Evolutionary conservation across 805 yeast species (phyloP).

Genomic region (Torulaspora maleeae): DNA sequence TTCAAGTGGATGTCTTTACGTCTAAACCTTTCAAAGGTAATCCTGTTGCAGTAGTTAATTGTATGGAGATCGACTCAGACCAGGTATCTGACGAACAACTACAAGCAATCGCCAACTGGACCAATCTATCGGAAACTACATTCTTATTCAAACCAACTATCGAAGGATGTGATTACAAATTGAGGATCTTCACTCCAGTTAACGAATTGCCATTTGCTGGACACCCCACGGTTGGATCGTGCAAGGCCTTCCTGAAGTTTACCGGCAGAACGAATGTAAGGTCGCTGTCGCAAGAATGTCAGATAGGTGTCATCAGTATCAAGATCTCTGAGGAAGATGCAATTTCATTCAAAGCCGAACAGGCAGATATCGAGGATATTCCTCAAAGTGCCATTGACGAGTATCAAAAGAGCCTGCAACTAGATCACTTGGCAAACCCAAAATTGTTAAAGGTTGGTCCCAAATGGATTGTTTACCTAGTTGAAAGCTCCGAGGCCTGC

Average conservation of each 20-base stretch:
- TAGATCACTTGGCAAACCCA: constrained; percentile 22
- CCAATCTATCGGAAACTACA: constrained; percentile 56
- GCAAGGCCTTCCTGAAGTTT: constrained; percentile 43
- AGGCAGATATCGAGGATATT: constrained; percentile 17
- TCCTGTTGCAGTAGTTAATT: constrained; percentile 48
- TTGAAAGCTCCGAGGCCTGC: constrained; percentile 35
- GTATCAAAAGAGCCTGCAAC: constrained; percentile 13
- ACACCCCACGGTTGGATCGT: constrained; percentile 56
- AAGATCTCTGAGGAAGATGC: constrained; percentile 20
- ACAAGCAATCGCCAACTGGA: constrained; percentile 52
- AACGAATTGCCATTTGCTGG: constrained; percentile 58
- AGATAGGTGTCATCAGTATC: constrained; percentile 41
- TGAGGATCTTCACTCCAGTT: constrained; percentile 47
- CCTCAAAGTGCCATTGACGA: constrained; percentile 6
- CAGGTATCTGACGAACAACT: constrained; percentile 39
- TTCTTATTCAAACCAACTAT: constrained; percentile 43
- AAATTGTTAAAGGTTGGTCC: constrained; percentile 43
- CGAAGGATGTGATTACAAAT: constrained; percentile 42
- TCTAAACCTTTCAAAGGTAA: constrained; percentile 42
- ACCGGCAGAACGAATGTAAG: constrained; percentile 29
- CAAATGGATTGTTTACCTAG: constrained; percentile 40
- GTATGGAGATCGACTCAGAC: constrained; percentile 16
- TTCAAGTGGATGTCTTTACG: constrained; percentile 39
- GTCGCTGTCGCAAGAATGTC: constrained; percentile 42
- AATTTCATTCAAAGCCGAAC: constrained; percentile 32